phyloP scores from a whole-genome alignment of 352 stramenopile species.

The Elongisporangium senticosum region DNA sequence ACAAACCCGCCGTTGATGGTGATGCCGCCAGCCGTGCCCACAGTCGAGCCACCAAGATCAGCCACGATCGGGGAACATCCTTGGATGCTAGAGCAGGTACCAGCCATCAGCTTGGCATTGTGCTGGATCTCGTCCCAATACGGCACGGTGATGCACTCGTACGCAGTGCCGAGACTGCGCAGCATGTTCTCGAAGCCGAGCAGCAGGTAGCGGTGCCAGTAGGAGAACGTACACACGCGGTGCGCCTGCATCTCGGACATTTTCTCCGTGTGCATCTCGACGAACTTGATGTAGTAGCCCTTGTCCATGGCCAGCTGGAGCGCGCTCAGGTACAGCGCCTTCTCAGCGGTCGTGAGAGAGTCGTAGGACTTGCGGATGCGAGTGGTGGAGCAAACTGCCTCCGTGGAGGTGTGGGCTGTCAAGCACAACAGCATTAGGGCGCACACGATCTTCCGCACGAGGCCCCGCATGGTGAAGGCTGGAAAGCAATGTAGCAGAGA shows the following conservation, averaged over 20 bases:
- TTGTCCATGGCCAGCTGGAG: slow-evolving; percentile 73
- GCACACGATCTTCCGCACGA: background rate
- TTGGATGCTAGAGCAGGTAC: slow-evolving; percentile 16
- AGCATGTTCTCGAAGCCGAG: slow-evolving; percentile 53
- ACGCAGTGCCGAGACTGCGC: slow-evolving; percentile 20
- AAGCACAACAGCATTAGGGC: background rate
- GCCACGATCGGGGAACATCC: slow-evolving; percentile 20
- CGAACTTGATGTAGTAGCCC: slow-evolving; percentile 75
- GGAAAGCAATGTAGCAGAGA: background rate
- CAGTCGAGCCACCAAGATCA: slow-evolving; percentile 18
- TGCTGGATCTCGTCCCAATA: slow-evolving; percentile 38
- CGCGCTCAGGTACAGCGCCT: slow-evolving; percentile 68
- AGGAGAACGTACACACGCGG: slow-evolving; percentile 37
- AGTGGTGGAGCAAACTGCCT: slow-evolving; percentile 13
- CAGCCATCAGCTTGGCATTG: slow-evolving; percentile 7
- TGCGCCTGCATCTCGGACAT: slow-evolving; percentile 33
- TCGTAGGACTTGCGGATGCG: slow-evolving; percentile 82
- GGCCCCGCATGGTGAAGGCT: background rate
- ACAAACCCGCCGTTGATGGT: slow-evolving; percentile 18
- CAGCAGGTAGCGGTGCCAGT: slow-evolving; percentile 43
- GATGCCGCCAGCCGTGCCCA: background rate
- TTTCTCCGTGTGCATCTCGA: slow-evolving; percentile 37
- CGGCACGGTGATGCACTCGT: slow-evolving; percentile 36
- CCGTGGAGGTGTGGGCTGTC: background rate
- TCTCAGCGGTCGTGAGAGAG: slow-evolving; percentile 42